These are phyloP conservation scores for Candida boidinii DNA, from an alignment of 805 yeast genomes.

Conservation along the genomic window DNA sequence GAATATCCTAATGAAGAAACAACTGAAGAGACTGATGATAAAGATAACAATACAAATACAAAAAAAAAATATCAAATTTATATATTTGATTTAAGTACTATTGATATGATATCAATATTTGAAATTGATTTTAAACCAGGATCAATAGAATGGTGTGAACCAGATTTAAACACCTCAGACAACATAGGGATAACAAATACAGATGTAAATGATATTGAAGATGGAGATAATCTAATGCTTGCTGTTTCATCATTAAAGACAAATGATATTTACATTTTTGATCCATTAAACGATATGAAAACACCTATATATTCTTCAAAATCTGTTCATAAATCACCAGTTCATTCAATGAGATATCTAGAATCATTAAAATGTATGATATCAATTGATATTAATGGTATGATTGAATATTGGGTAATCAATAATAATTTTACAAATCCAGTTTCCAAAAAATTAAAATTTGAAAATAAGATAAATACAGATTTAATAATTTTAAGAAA, in stretches of 20 bases:
- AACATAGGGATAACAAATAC: too few species aligned
- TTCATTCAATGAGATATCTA: constrained; percentile 16
- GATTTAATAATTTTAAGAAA: constrained; percentile 29
- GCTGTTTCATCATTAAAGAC: constrained; percentile 11
- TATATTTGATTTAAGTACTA: constrained; percentile 25
- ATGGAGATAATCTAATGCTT: too few species aligned
- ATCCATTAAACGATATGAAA: constrained; percentile 7
- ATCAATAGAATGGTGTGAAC: constrained; percentile 12
- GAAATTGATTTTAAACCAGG: constrained; percentile 19
- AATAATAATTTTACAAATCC: constrained; percentile 6
- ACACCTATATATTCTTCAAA: constrained; percentile 5
- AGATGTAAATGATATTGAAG: too few species aligned
- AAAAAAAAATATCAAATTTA: constrained; percentile 8
- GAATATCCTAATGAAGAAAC: not conserved
- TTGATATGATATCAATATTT: constrained; percentile 28
- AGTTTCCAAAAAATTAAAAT: constrained; percentile 7
- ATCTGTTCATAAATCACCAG: constrained; percentile 16
- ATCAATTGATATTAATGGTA: constrained; percentile 21
- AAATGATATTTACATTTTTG: constrained; percentile 12
- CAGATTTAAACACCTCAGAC: constrained; percentile 3
- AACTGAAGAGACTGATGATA: constrained; percentile 11
- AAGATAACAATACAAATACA: not conserved
- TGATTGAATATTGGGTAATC: constrained; percentile 29
- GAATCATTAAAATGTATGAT: constrained; percentile 16
- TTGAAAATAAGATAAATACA: constrained; percentile 30